phyloP scores from a whole-genome alignment of 2,329 filamentous ascomycete genomes.

The Ustilaginoidea virens region DNA sequence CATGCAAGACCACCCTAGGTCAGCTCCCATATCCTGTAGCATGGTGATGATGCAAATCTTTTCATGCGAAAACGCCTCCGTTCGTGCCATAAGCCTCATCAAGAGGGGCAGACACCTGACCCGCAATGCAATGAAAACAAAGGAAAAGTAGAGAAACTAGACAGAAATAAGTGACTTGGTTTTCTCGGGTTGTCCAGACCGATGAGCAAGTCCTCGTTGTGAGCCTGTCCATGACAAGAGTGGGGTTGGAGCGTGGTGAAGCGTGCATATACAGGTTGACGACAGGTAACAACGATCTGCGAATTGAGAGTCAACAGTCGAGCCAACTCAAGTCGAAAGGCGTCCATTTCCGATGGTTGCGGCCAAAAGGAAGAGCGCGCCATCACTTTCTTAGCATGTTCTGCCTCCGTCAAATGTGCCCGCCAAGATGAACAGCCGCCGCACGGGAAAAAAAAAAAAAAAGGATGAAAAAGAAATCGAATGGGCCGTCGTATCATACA shows the following conservation, averaged over 20 bases:
- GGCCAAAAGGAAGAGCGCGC: slow-evolving; percentile 17
- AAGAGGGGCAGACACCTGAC: slow-evolving; percentile 16
- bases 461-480: slow-evolving; percentile 16
- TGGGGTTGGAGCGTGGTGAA: no score
- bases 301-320: slow-evolving; percentile 16
- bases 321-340: no score
- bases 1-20: no score
- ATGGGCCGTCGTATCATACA: slow-evolving; percentile 16
- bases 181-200: no score
- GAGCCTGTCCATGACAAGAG: no score
- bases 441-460: no score
- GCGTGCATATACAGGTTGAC: no score
- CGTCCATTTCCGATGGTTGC: no score
- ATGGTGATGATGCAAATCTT: slow-evolving; percentile 8
- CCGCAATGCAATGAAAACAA: no score
- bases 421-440: slow-evolving; percentile 34
- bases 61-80: slow-evolving; percentile 18
- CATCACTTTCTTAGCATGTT: slow-evolving; percentile 21
- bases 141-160: no score
- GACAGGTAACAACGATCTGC: slow-evolving; percentile 18
- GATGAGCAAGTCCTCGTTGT: no score
- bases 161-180: no score
- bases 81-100: slow-evolving; percentile 27
- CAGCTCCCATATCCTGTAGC: slow-evolving; percentile 8
- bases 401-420: slow-evolving; percentile 22